phyloP scores from a whole-genome alignment of 352 stramenopile genomes.

The Phytophthora brassicae region DNA sequence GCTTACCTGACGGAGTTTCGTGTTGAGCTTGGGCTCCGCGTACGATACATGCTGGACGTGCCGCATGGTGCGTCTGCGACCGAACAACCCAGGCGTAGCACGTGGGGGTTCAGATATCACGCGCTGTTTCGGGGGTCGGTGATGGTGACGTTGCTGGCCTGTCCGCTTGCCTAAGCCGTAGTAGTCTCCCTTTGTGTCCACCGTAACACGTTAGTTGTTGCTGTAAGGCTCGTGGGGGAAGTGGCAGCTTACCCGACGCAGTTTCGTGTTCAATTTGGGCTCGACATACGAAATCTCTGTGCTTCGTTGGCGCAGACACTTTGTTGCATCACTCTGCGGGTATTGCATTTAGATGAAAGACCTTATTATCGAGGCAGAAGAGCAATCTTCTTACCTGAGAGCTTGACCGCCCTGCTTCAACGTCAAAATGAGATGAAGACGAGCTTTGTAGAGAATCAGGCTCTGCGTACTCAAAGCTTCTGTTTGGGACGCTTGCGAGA shows the following conservation, averaged over 20 bases:
- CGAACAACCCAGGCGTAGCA: slow-evolving; percentile 23
- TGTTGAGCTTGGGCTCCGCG: slow-evolving; percentile 75
- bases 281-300: slow-evolving; percentile 53
- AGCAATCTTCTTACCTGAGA: slow-evolving; percentile 16
- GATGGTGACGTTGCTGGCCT: slow-evolving; percentile 9
- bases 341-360: neutral
- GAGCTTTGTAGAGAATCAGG: neutral
- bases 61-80: slow-evolving; percentile 28
- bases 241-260: slow-evolving; percentile 41
- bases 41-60: slow-evolving; percentile 54
- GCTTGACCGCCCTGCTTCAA: slow-evolving; percentile 5
- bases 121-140: slow-evolving; percentile 15
- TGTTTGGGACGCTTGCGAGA: too few species aligned
- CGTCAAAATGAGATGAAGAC: neutral
- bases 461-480: neutral
- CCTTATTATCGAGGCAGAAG: neutral
- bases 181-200: slow-evolving; percentile 54
- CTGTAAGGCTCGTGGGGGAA: neutral
- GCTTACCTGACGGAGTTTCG: slow-evolving; percentile 75
- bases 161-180: slow-evolving; percentile 57
- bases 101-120: slow-evolving; percentile 15
- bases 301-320: slow-evolving; percentile 45
- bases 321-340: slow-evolving; percentile 17
- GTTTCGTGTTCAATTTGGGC: slow-evolving; percentile 63
- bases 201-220: slow-evolving; percentile 6